These are phyloP conservation scores for Daucus carota DNA, from an alignment of 129 eudicot genomes.

Conservation along the genomic window DNA sequence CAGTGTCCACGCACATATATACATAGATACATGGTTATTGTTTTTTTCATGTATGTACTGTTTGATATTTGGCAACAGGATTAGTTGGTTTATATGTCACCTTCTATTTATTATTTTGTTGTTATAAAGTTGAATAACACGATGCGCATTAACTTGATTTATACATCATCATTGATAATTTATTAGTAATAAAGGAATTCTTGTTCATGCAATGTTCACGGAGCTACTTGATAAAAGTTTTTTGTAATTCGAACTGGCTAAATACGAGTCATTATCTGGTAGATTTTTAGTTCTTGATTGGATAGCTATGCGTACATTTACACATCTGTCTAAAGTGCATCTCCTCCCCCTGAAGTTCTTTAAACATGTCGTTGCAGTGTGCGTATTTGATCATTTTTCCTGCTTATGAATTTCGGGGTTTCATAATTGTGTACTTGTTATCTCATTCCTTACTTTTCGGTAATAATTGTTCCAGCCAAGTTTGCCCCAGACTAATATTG, in stretches of 20 bases:
- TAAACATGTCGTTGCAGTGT: not conserved
- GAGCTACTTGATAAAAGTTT: not conserved
- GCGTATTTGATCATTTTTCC: not conserved
- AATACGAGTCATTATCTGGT: not conserved
- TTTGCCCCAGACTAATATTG: slow-evolving; percentile 19
- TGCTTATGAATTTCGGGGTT: not conserved
- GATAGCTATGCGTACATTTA: not conserved
- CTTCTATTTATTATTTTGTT: not conserved
- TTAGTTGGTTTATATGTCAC: not conserved
- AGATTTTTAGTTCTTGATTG: not conserved
- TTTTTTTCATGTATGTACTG: not conserved
- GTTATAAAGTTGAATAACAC: not conserved
- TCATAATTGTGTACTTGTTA: not conserved
- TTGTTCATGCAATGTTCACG: not conserved
- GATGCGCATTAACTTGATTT: not conserved
- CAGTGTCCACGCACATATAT: not conserved
- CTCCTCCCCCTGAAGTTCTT: not conserved
- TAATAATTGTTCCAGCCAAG: slow-evolving; percentile 34
- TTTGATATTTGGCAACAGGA: not conserved
- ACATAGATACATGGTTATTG: not conserved
- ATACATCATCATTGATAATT: not conserved
- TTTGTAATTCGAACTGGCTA: not conserved
- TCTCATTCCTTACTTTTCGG: not conserved
- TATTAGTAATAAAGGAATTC: not conserved
- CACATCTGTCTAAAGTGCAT: not conserved